These are phyloP conservation scores for Buddleja alternifolia DNA, from an alignment of 257 asterid genomes.

Conservation along the genomic window DNA sequence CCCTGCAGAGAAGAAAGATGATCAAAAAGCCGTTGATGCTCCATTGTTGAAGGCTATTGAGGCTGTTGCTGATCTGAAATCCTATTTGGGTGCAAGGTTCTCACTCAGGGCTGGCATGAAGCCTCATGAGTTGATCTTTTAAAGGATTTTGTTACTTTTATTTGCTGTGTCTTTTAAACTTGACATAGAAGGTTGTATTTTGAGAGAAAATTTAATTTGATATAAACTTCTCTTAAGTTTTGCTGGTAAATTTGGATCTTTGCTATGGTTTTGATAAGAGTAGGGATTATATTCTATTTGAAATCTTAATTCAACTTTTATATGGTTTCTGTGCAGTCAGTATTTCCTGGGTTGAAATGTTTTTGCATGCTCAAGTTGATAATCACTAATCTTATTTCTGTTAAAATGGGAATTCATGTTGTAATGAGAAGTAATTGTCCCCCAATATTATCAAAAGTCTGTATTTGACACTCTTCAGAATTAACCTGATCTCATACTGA, in stretches of 20 bases:
- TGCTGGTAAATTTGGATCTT: conserved; percentile 5
- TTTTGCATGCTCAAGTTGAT: too few relatives aligned
- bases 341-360: background rate
- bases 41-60: conserved; percentile 35
- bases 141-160: conserved; percentile 25
- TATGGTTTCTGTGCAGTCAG: background rate
- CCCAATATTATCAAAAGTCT: too few relatives aligned
- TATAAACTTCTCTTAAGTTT: conserved; percentile 16
- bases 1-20: conserved; percentile 42
- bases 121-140: conserved; percentile 44
- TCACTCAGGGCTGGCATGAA: conserved; percentile 50
- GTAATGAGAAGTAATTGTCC: too few relatives aligned
- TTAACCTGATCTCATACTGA: too few relatives aligned
- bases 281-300: background rate
- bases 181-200: background rate
- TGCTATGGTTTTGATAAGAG: conserved; percentile 2
- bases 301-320: background rate
- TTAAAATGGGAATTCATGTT: too few relatives aligned
- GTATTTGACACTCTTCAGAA: too few relatives aligned
- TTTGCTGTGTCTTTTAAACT: background rate
- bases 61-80: conserved; percentile 37
- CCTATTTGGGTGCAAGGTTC: conserved; percentile 46
- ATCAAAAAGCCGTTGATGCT: conserved; percentile 38
- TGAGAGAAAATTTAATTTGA: conserved; percentile 10
- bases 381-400: too few relatives aligned